phyloP scores from a whole-genome alignment of 768 basidiomycete genomes.

The Pleurotus djamor region DNA sequence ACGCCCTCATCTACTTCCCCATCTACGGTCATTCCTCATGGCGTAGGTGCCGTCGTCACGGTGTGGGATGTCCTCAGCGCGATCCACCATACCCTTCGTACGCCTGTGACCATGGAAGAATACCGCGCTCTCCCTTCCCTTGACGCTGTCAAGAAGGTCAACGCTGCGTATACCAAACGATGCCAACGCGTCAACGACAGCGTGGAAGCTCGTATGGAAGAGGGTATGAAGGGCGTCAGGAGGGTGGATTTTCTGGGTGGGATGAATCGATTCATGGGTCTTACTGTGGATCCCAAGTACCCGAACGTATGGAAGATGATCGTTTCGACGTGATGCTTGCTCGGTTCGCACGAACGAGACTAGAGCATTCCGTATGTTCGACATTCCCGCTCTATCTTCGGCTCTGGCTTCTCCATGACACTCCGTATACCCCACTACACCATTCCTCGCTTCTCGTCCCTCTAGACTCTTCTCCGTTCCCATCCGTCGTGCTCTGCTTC shows the following conservation, averaged over 20 bases:
- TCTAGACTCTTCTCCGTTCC: too few relatives aligned
- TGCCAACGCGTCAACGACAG: neutral
- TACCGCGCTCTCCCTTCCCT: conserved; percentile 4
- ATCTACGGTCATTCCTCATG: neutral
- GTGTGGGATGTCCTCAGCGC: conserved; percentile 5
- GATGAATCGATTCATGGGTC: conserved; percentile 5
- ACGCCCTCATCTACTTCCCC: conserved; percentile 1
- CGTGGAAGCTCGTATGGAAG: conserved; percentile 3
- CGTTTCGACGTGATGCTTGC: too few relatives aligned
- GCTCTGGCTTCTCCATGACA: too few relatives aligned
- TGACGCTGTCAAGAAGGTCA: neutral
- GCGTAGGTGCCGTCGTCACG: neutral
- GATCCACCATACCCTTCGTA: neutral
- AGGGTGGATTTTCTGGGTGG: conserved; percentile 8
- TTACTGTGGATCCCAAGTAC: neutral
- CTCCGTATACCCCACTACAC: too few relatives aligned
- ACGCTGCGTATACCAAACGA: neutral
- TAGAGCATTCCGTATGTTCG: too few relatives aligned
- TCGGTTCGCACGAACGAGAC: too few relatives aligned
- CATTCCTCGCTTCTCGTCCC: too few relatives aligned
- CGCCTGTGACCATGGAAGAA: conserved; percentile 2
- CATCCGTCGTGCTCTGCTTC: too few relatives aligned
- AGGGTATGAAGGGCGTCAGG: conserved; percentile 2
- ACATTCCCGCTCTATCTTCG: too few relatives aligned
- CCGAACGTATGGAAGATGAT: neutral